Evolutionary conservation across 257 asterid genomes (phyloP), one percentile per base, ranked within the genome.

Genomic region (Nicotiana tomentosiformis): DNA sequence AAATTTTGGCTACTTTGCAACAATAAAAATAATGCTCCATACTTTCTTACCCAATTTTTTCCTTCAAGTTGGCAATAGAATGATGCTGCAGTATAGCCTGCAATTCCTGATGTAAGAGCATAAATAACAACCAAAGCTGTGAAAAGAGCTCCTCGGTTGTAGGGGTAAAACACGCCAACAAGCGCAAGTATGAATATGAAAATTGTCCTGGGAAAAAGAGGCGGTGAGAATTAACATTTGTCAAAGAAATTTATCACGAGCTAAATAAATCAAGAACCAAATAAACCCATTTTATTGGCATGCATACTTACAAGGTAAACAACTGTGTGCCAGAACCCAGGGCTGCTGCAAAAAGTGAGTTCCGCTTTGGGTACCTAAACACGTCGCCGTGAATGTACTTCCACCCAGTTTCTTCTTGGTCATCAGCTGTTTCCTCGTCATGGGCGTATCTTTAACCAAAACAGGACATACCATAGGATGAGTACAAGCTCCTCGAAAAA

Each of bases 371-470:
- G 77, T 78, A 86, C 70, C 88, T 76, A 51, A 86, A 86, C 2
- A 86, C 88, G 64, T 86, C 88, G 53, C 88, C 88, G 53, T 86
- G 88, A 78, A 86, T 86, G 66, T 85, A 85, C 32, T 85, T 82
- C 88, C 88, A 85, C 35, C 88, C 88, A 77, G 88, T 85, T 82
- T 86, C 88, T 86, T 86, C 88, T 83, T 83, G 86, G 15, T 86
- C 88, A 83, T 83, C 88, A 14, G 56, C 83, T 15, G 86, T 18
- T 80, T 86, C 88, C 77, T 86, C 88, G 77, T 86, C 88, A 66
- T 86, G 88, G 15, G 88, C 70, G 37, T 86, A 86, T 83, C 88
- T 85, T 65, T 65, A 66, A 79, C n/a, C 7, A 84, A 81, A 29
- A 10, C 26, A 64, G 37, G n/a, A 81, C 53, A 78, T 65, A 46